These are phyloP conservation scores for Pichia sp. DNA, from an alignment of 1,139 yeast species.

Conservation along the genomic window DNA sequence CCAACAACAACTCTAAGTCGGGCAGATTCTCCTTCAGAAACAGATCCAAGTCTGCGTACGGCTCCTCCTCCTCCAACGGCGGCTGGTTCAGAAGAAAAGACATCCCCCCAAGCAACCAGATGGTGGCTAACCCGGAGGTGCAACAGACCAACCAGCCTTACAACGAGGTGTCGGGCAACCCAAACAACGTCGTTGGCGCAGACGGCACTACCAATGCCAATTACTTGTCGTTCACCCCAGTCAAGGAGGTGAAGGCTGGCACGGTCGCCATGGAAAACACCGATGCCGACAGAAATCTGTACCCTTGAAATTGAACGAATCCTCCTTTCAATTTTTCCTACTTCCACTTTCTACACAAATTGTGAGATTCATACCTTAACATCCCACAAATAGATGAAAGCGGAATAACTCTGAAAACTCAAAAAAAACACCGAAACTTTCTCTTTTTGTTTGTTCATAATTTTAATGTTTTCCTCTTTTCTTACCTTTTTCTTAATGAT, in stretches of 20 bases:
- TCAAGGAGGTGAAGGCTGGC: slow-evolving; percentile 7
- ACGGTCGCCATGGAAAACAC: not conserved
- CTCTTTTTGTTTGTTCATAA: not conserved
- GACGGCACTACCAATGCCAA: slow-evolving; percentile 6
- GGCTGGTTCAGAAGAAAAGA: slow-evolving; percentile 17
- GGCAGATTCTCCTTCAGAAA: slow-evolving; percentile 1
- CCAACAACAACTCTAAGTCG: not conserved
- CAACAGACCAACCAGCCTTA: not conserved
- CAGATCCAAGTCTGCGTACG: not conserved
- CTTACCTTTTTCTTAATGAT: not conserved
- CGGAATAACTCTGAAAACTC: not conserved
- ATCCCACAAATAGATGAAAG: not conserved
- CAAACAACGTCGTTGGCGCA: not conserved
- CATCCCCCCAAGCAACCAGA: slow-evolving; percentile 10
- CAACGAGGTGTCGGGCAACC: not conserved
- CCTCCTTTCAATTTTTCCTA: too few species aligned
- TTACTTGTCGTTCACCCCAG: slow-evolving; percentile 12
- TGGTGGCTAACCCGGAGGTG: not conserved
- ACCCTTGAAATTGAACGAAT: not conserved
- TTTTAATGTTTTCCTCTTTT: not conserved
- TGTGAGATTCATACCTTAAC: not conserved
- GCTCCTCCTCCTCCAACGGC: not conserved
- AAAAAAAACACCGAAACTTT: too few species aligned
- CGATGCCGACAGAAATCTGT: not conserved
- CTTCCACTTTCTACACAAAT: not conserved